These are phyloP conservation scores for Magnusiomyces tetraspermus DNA, from an alignment of 1,139 yeast genomes.

Conservation along the genomic window DNA sequence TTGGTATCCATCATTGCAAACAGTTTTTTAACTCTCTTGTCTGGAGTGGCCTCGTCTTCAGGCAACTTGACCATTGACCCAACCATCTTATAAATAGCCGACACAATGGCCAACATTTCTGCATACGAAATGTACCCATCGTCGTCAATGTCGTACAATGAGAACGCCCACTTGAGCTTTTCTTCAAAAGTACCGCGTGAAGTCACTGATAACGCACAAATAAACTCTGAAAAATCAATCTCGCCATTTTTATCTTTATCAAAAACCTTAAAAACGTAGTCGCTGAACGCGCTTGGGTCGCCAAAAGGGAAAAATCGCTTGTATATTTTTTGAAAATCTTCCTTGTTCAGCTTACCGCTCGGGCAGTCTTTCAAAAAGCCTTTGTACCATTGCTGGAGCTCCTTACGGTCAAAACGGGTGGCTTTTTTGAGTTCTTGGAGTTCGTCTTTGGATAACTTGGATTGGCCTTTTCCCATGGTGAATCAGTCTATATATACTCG, in stretches of 20 bases:
- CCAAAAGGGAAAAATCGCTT: slow-evolving; percentile 98
- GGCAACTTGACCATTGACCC: slow-evolving; percentile 90
- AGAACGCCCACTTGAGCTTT: slow-evolving; percentile 73
- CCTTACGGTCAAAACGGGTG: slow-evolving; percentile 87
- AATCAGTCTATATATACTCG: too few species aligned
- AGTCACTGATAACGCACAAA: slow-evolving; percentile 77
- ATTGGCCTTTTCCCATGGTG: slow-evolving; percentile 87
- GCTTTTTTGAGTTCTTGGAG: slow-evolving; percentile 71
- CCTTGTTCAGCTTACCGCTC: slow-evolving; percentile 73
- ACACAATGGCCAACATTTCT: slow-evolving; percentile 71
- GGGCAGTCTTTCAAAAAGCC: slow-evolving; percentile 95
- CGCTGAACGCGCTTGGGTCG: slow-evolving; percentile 86
- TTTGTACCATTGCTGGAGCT: slow-evolving; percentile 96
- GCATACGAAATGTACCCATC: slow-evolving; percentile 66
- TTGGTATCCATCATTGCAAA: slow-evolving; percentile 66
- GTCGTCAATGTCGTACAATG: slow-evolving; percentile 70
- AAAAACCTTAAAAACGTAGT: slow-evolving; percentile 77
- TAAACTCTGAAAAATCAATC: slow-evolving; percentile 88
- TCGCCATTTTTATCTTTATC: slow-evolving; percentile 74
- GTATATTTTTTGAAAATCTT: slow-evolving; percentile 84
- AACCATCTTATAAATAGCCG: slow-evolving; percentile 87
- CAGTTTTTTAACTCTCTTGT: slow-evolving; percentile 71
- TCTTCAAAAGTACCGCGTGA: slow-evolving; percentile 84
- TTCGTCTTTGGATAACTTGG: slow-evolving; percentile 87
- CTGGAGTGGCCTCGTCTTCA: slow-evolving; percentile 91